Evolutionary conservation across 495 filamentous ascomycete genomes (phyloP).

Genomic region (Aspergillus incahuasiensis): DNA sequence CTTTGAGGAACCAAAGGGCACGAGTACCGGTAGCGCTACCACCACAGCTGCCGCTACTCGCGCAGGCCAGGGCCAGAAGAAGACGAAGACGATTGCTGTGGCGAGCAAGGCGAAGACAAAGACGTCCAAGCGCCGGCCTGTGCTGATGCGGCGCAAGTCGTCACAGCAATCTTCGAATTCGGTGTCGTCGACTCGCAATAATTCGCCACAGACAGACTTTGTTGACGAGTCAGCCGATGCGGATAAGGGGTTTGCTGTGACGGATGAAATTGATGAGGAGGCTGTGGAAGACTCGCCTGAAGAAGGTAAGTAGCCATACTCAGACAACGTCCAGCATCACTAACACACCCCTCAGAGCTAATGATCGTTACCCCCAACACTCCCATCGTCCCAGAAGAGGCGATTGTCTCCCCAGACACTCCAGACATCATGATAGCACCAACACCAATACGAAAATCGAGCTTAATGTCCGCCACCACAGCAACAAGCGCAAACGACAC

Average conservation of each 20-base stretch:
- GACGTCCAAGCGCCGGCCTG: slow-evolving; percentile 36
- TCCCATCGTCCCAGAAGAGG: not conserved
- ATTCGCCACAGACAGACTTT: slow-evolving; percentile 12
- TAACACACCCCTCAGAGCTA: not conserved
- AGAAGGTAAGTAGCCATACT: not conserved
- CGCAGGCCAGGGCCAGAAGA: slow-evolving; percentile 24
- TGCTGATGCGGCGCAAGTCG: slow-evolving; percentile 40
- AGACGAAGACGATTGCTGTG: slow-evolving; percentile 32
- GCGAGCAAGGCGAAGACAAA: slow-evolving; percentile 27
- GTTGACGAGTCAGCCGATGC: not conserved
- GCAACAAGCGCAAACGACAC: not conserved
- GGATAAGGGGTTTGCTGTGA: not conserved
- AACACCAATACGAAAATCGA: not conserved
- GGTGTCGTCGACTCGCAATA: slow-evolving; percentile 11
- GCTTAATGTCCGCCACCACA: not conserved
- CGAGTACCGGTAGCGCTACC: not conserved
- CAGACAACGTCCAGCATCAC: not conserved
- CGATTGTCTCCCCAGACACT: not conserved
- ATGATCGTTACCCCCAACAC: not conserved
- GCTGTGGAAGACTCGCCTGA: not conserved
- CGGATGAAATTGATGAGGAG: not conserved
- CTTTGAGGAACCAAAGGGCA: not conserved
- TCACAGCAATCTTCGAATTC: slow-evolving; percentile 24
- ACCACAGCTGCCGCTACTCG: not conserved
- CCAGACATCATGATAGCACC: not conserved